phyloP scores from a whole-genome alignment of 805 yeast species.

The Candida ovalis region DNA sequence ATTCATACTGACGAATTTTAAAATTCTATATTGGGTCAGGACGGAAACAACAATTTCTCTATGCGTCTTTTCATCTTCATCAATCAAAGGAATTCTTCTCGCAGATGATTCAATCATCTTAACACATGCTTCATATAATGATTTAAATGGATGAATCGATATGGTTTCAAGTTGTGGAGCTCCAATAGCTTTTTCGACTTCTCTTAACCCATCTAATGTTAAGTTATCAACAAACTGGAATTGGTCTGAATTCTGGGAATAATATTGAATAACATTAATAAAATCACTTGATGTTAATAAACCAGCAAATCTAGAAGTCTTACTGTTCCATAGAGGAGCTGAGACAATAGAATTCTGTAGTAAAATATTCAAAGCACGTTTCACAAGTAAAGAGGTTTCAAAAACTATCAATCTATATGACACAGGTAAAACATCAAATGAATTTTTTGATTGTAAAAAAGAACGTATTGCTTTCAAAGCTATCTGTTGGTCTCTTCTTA shows the following conservation, averaged over 20 bases:
- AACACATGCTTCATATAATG: conserved; percentile 88
- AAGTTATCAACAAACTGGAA: conserved; percentile 83
- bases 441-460: conserved; percentile 84
- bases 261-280: conserved; percentile 91
- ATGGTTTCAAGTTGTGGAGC: conserved; percentile 82
- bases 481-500: conserved; percentile 58
- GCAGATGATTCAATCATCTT: conserved; percentile 87
- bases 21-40: conserved; percentile 90
- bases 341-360: conserved; percentile 92
- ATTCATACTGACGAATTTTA: conserved; percentile 92
- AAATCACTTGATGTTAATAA: conserved; percentile 88
- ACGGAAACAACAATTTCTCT: conserved; percentile 94
- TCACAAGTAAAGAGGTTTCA: conserved; percentile 86
- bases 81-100: conserved; percentile 90
- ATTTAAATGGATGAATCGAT: conserved; percentile 85
- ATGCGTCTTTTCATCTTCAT: conserved; percentile 86
- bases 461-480: conserved; percentile 80
- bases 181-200: conserved; percentile 83
- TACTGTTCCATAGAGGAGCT: conserved; percentile 95
- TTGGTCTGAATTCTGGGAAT: conserved; percentile 83
- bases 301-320: conserved; percentile 89
- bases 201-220: conserved; percentile 79
- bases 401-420: conserved; percentile 88
- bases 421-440: conserved; percentile 95
- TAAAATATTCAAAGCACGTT: conserved; percentile 83